Evolutionary conservation across 768 basidiomycete species (phyloP).

Genomic region (Mycena olivaceomarginata): DNA sequence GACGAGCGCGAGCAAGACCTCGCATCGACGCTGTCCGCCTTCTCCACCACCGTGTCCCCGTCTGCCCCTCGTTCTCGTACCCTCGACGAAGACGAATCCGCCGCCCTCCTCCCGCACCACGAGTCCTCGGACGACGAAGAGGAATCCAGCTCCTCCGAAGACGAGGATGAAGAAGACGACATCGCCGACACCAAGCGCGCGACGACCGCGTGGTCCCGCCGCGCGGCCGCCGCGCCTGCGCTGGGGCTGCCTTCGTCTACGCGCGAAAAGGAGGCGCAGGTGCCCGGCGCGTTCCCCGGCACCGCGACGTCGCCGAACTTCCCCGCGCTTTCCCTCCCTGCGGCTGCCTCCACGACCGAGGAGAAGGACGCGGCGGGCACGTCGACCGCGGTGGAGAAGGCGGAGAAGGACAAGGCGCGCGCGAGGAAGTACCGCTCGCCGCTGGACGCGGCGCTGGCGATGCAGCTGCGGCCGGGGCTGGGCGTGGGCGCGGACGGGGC

Average conservation of each 20-base stretch:
- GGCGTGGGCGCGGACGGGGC: constrained; percentile 84
- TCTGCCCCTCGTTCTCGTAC: not conserved
- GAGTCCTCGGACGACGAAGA: not conserved
- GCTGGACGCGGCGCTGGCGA: constrained; percentile 83
- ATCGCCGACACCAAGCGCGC: constrained; percentile 42
- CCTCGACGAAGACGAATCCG: not conserved
- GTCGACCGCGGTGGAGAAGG: constrained; percentile 18
- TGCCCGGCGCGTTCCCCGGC: constrained; percentile 44
- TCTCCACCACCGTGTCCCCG: not conserved
- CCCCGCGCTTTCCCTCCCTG: not conserved
- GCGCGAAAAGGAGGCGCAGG: constrained; percentile 25
- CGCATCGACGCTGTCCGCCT: constrained; percentile 26
- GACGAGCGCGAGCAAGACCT: constrained; percentile 29
- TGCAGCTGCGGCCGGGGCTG: constrained; percentile 86
- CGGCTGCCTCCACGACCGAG: not conserved
- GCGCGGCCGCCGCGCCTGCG: constrained; percentile 64
- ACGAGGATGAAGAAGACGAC: not conserved
- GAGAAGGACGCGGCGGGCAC: not conserved
- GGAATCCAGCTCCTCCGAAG: too few relatives aligned
- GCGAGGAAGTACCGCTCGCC: constrained; percentile 61
- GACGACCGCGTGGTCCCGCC: constrained; percentile 59
- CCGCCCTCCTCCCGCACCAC: too few relatives aligned
- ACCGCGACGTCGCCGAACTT: not conserved
- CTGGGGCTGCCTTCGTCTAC: constrained; percentile 55
- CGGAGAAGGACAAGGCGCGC: constrained; percentile 27